Conservation (phyloP, 192 early-diverging fungal species). For the Glomus cerebriforme region DNA sequence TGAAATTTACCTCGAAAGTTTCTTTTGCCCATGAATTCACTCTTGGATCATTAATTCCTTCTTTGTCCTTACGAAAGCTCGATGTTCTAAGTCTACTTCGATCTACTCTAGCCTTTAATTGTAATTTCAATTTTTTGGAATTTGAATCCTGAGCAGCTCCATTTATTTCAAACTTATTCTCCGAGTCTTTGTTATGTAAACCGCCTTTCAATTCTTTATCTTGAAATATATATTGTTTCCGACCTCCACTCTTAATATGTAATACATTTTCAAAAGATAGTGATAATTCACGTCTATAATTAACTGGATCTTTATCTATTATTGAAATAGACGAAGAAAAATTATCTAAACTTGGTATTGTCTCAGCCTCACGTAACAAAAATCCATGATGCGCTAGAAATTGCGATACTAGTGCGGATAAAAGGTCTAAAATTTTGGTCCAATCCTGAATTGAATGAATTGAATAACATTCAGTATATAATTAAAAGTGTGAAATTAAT, state of each 20-base stretch:
- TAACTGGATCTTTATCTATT: not conserved
- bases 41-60: not conserved
- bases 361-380: not conserved
- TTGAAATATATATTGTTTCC: not conserved
- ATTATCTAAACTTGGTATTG: not conserved
- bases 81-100: conserved; percentile 24
- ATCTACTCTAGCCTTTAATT: conserved; percentile 7
- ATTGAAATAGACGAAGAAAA: not conserved
- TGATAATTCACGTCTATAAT: not conserved
- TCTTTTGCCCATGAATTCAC: conserved; percentile 44
- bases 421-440: conserved; percentile 29
- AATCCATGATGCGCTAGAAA: conserved; percentile 39
- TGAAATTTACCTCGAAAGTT: conserved; percentile 28
- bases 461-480: not conserved
- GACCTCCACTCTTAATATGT: conserved; percentile 35
- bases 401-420: conserved; percentile 29
- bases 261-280: conserved; percentile 29
- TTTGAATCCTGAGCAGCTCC: not conserved
- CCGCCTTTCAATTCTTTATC: conserved; percentile 31
- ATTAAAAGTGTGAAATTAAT: not conserved
- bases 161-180: not conserved
- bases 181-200: not conserved
- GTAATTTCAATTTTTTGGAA: not conserved
- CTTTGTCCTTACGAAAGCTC: not conserved
- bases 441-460: conserved; percentile 26